A percentile compares a stretch with the other conserved stretches of the same genome.
Evolutionary conservation across 139 green algal species (phyloP).

Genomic region (Asterochloris erici): DNA sequence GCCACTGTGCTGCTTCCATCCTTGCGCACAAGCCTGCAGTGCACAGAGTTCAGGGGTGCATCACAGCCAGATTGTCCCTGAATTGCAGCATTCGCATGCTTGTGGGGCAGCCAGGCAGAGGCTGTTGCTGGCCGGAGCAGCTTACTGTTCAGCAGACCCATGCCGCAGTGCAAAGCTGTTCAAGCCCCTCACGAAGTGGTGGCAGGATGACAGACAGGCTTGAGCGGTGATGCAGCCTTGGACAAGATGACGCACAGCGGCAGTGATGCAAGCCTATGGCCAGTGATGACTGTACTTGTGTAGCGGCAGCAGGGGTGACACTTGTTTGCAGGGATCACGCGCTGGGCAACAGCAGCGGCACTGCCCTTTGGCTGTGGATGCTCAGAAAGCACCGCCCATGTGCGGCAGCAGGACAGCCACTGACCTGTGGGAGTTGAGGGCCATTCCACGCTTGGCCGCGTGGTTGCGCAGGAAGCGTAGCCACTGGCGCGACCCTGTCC

Average conservation of each 20-base stretch:
- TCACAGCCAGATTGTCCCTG: too few relatives aligned
- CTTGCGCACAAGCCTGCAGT: conserved; percentile 31
- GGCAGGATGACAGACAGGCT: neutral
- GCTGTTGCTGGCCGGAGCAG: too few relatives aligned
- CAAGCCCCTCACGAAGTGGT: too few relatives aligned
- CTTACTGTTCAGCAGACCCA: neutral
- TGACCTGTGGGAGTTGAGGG: conserved; percentile 38
- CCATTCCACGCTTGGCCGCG: conserved; percentile 26
- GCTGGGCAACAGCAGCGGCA: neutral
- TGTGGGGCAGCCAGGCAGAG: too few relatives aligned
- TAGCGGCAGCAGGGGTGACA: neutral
- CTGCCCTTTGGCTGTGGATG: neutral
- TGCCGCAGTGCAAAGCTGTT: neutral
- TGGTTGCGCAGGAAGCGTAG: conserved; percentile 36
- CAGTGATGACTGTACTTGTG: neutral
- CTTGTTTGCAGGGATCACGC: neutral
- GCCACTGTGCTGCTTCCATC: neutral
- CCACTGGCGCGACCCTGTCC: conserved; percentile 19
- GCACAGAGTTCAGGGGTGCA: neutral
- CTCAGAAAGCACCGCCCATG: neutral
- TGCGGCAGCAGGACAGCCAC: neutral
- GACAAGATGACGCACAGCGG: neutral
- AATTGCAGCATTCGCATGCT: neutral
- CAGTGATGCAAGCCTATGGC: neutral
- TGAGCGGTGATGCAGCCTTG: too few relatives aligned